These are phyloP conservation scores for Neostapfia colusana DNA, from an alignment of 176 grass and related monocot species.

Conservation along the genomic window DNA sequence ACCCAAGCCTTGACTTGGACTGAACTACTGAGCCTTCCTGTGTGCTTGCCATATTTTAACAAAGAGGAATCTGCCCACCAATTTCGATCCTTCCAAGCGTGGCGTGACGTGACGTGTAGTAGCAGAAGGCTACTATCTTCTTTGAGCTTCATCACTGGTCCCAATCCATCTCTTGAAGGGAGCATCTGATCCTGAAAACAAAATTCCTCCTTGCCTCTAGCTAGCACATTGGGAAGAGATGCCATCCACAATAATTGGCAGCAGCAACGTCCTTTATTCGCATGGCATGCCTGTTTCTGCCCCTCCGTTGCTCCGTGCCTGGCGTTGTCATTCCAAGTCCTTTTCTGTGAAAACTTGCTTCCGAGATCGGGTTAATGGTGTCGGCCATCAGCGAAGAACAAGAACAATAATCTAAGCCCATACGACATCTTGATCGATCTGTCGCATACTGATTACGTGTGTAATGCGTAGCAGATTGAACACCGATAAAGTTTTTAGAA, in stretches of 20 bases:
- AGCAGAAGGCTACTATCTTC: not conserved
- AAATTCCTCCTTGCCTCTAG: slow-evolving; percentile 13
- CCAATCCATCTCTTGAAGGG: not conserved
- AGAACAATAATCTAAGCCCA: not conserved
- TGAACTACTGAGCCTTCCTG: too few relatives aligned
- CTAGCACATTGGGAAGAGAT: slow-evolving; percentile 3
- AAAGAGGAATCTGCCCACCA: not conserved
- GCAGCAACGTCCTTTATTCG: slow-evolving; percentile 39
- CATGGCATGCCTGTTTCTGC: slow-evolving; percentile 30
- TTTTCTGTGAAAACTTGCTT: slow-evolving; percentile 43
- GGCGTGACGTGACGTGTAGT: slow-evolving; percentile 22
- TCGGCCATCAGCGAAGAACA: slow-evolving; percentile 37
- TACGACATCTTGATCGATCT: not conserved
- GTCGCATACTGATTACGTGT: not conserved
- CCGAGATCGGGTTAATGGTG: slow-evolving; percentile 33
- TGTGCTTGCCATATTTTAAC: too few relatives aligned
- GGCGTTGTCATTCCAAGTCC: slow-evolving; percentile 3
- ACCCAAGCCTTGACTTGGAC: too few relatives aligned
- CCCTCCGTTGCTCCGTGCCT: not conserved
- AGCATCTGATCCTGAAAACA: slow-evolving; percentile 34
- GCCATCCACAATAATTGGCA: slow-evolving; percentile 36
- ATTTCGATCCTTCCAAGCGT: slow-evolving; percentile 13
- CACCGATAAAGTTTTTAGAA: not conserved
- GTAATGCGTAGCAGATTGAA: not conserved
- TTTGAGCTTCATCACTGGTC: slow-evolving; percentile 36